Conservation (phyloP, 257 asterid species). For the Cinchona pubescens region DNA sequence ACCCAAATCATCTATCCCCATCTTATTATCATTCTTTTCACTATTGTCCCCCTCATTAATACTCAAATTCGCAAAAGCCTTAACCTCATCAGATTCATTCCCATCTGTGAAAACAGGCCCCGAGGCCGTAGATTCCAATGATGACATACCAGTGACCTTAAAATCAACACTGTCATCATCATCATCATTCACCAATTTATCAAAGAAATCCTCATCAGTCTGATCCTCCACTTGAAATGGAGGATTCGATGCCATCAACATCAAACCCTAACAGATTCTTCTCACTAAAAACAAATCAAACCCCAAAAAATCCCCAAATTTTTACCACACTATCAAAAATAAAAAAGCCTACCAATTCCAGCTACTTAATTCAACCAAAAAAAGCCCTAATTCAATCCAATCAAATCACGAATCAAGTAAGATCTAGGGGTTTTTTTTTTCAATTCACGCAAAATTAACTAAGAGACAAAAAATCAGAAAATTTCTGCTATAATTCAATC, state of each 20-base stretch:
- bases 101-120: conserved; percentile 37
- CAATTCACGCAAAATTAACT: conserved; percentile 4
- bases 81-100: conserved; percentile 63
- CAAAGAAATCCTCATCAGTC: conserved; percentile 92
- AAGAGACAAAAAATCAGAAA: conserved; percentile 21
- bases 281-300: conserved; percentile 3
- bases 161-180: conserved; percentile 54
- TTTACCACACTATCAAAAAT: conserved; percentile 23
- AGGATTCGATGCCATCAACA: conserved; percentile 90
- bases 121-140: conserved; percentile 18
- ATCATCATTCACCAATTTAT: conserved; percentile 80
- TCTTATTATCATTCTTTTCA: conserved; percentile 27
- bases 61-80: conserved; percentile 68
- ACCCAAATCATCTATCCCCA: conserved; percentile 23
- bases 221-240: conserved; percentile 95
- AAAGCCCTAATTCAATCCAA: conserved; percentile 29
- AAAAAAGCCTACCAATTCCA: conserved; percentile 40
- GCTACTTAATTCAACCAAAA: conserved; percentile 34
- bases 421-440: conserved; percentile 76
- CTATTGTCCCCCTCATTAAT: conserved; percentile 38
- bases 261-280: conserved; percentile 31
- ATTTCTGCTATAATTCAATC: conserved; percentile 22
- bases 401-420: conserved; percentile 29
- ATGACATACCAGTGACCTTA: conserved; percentile 37
- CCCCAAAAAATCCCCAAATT: conserved; percentile 21